Evolutionary conservation across 495 filamentous ascomycete genomes (phyloP).

Genomic region (Penicillium coprophilum): DNA sequence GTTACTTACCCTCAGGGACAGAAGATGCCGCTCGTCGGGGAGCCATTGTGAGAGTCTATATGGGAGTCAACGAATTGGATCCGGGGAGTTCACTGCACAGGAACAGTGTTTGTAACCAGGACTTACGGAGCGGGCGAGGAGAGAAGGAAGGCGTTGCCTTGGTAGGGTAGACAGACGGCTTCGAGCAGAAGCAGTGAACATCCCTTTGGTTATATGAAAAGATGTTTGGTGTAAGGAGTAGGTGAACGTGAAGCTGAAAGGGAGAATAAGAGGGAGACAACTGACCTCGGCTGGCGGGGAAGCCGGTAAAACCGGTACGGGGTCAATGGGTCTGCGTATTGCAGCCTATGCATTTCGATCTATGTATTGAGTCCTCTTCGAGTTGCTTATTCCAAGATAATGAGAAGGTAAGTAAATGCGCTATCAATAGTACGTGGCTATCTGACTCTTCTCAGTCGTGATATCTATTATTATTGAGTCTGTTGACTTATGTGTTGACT

Average conservation of each 20-base stretch:
- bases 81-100: neutral
- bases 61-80: conserved; percentile 13
- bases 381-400: conserved; percentile 10
- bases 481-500: neutral
- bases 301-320: conserved; percentile 14
- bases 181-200: conserved; percentile 51
- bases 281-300: conserved; percentile 11
- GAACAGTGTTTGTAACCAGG: neutral
- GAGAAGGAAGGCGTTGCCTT: conserved; percentile 43
- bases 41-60: conserved; percentile 45
- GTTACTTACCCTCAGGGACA: conserved; percentile 48
- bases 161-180: conserved; percentile 47
- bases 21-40: conserved; percentile 46
- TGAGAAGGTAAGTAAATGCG: too few species aligned
- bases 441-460: neutral
- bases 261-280: conserved; percentile 10
- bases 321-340: neutral
- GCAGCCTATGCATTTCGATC: too few species aligned
- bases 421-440: too few species aligned
- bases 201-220: conserved; percentile 30
- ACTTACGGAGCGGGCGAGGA: conserved; percentile 44
- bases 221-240: conserved; percentile 17
- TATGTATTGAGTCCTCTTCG: too few species aligned
- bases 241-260: conserved; percentile 2
- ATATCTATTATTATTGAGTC: too few species aligned